Conservation (phyloP, 495 filamentous ascomycete species). For the Aspergillus baeticus region DNA sequence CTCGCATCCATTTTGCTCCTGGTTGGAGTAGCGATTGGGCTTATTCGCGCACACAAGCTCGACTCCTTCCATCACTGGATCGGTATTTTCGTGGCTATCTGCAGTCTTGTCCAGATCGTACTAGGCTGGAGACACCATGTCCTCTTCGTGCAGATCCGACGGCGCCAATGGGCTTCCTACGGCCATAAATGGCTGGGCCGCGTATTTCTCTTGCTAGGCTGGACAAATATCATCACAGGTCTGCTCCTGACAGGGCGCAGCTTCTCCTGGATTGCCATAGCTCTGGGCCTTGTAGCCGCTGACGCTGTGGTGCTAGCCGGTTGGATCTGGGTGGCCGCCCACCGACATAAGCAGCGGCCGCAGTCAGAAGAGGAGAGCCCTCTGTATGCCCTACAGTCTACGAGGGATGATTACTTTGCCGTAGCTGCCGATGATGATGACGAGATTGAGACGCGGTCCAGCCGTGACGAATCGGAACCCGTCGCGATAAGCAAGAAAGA, state of each 20-base stretch:
- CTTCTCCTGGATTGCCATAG: not conserved
- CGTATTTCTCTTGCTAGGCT: slow-evolving; percentile 7
- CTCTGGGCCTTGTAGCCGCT: not conserved
- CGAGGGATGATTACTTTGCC: slow-evolving; percentile 3
- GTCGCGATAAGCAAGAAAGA: not conserved
- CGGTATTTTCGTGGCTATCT: slow-evolving; percentile 1
- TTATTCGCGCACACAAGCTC: slow-evolving; percentile 4
- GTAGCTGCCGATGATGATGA: not conserved
- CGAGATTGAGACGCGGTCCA: not conserved
- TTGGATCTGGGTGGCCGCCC: slow-evolving; percentile 7
- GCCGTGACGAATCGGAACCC: not conserved
- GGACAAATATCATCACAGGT: slow-evolving; percentile 12
- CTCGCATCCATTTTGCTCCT: slow-evolving; percentile 2
- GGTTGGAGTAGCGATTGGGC: slow-evolving; percentile 3
- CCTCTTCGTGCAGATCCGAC: slow-evolving; percentile 7
- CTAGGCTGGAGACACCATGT: slow-evolving; percentile 14
- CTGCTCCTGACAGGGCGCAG: not conserved
- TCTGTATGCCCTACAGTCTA: not conserved
- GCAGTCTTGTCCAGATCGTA: not conserved
- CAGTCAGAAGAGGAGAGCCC: not conserved
- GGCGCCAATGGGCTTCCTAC: slow-evolving; percentile 12
- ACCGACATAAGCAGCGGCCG: not conserved
- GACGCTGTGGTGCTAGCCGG: not conserved
- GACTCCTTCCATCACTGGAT: slow-evolving; percentile 7
- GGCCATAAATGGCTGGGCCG: slow-evolving; percentile 11